These are phyloP conservation scores for Ophiosphaerella narmari DNA, from an alignment of 2,329 filamentous ascomycete species.

Conservation along the genomic window DNA sequence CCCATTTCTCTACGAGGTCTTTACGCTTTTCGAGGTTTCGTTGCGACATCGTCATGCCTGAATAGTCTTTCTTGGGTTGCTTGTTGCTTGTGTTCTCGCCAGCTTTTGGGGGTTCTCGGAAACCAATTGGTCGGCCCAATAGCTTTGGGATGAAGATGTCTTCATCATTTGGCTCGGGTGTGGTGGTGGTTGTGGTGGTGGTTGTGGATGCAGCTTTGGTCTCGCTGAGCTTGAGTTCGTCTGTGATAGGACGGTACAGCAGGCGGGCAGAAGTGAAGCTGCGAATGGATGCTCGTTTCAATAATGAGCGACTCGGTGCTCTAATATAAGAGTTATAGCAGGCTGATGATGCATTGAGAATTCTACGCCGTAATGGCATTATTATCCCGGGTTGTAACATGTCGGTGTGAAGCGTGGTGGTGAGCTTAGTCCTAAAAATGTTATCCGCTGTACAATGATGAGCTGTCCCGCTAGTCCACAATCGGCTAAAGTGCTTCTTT, in stretches of 20 bases:
- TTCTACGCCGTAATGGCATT: conserved; percentile 14
- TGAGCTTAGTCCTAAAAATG: conserved; percentile 1
- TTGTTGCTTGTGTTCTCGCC: conserved; percentile 86
- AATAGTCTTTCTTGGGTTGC: conserved; percentile 40
- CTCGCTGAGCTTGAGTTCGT: conserved; percentile 10
- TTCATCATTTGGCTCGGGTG: conserved; percentile 25
- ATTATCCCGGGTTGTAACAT: conserved; percentile 42
- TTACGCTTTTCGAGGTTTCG: conserved; percentile 73
- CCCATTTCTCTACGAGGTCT: conserved; percentile 75
- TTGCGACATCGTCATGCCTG: conserved; percentile 37
- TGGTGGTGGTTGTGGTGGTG: not conserved
- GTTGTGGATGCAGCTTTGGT: conserved; percentile 1
- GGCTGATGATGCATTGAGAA: conserved; percentile 16
- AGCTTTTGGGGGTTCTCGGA: conserved; percentile 70
- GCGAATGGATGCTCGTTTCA: conserved; percentile 18
- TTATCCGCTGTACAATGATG: conserved; percentile 3
- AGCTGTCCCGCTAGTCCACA: conserved; percentile 17
- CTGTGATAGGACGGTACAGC: conserved; percentile 21
- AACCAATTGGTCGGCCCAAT: conserved; percentile 77
- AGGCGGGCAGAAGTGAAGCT: conserved; percentile 30
- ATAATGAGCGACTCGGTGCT: conserved; percentile 10
- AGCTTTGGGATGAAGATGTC: conserved; percentile 56
- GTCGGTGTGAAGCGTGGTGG: conserved; percentile 10
- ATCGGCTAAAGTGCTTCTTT: conserved; percentile 6
- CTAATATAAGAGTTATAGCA: conserved; percentile 23